Evolutionary conservation across 2,329 filamentous ascomycete species (phyloP).

Genomic region (Bipolaris zeicola): DNA sequence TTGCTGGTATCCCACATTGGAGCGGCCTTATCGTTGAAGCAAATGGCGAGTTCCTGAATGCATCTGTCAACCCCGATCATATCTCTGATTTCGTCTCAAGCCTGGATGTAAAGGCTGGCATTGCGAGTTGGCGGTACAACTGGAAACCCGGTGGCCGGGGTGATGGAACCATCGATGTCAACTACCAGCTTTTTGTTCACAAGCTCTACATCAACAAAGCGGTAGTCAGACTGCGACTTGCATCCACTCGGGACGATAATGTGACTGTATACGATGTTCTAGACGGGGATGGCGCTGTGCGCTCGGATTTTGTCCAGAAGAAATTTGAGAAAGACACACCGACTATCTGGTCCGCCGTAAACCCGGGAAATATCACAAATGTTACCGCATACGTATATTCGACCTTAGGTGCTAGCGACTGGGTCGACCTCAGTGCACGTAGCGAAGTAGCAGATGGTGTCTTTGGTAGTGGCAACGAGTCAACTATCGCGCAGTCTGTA

Average conservation of each 20-base stretch:
- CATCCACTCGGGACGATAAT: constrained; percentile 58
- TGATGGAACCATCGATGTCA: constrained; percentile 60
- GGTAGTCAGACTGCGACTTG: constrained; percentile 65
- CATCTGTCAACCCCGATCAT: constrained; percentile 62
- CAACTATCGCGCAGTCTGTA: constrained; percentile 68
- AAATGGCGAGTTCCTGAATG: constrained; percentile 62
- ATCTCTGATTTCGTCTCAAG: constrained; percentile 66
- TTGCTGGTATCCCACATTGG: constrained; percentile 74
- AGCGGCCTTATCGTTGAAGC: constrained; percentile 64
- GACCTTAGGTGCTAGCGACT: constrained; percentile 55
- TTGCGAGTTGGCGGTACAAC: constrained; percentile 67
- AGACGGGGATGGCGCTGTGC: constrained; percentile 70
- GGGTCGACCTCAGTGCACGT: constrained; percentile 52
- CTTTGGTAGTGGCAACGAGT: constrained; percentile 60
- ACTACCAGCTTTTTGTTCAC: constrained; percentile 70
- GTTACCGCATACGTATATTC: constrained; percentile 67
- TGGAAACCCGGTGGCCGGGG: constrained; percentile 62
- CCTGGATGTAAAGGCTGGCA: constrained; percentile 66
- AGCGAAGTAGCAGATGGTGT: constrained; percentile 54
- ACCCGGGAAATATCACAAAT: constrained; percentile 65
- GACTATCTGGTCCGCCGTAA: constrained; percentile 69
- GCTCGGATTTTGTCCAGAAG: constrained; percentile 64
- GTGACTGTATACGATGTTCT: constrained; percentile 69
- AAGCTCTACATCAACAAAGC: constrained; percentile 67
- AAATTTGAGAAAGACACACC: constrained; percentile 57